These are phyloP conservation scores for Gremmenia infestans DNA, from an alignment of 2,329 filamentous ascomycete genomes.

Conservation along the genomic window DNA sequence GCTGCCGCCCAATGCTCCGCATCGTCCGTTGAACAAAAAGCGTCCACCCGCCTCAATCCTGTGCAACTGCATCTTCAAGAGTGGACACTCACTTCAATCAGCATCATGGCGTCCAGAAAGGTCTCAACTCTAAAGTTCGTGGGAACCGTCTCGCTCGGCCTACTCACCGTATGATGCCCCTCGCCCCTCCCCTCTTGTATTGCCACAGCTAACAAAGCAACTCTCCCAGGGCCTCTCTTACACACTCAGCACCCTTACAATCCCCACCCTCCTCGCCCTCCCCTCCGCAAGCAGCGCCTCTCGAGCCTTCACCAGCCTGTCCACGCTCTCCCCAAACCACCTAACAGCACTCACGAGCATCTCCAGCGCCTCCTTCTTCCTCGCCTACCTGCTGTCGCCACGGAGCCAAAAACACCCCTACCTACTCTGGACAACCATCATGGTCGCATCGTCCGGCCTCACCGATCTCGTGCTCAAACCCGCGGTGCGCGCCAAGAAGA, in stretches of 20 bases:
- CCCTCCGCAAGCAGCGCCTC: slow-evolving; percentile 68
- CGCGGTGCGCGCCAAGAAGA: slow-evolving; percentile 4
- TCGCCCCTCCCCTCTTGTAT: neutral
- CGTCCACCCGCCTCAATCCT: neutral
- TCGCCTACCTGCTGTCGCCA: slow-evolving; percentile 75
- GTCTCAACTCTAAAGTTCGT: slow-evolving; percentile 86
- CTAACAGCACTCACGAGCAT: slow-evolving; percentile 63
- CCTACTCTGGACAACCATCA: slow-evolving; percentile 75
- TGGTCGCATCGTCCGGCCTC: slow-evolving; percentile 51
- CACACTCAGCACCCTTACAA: slow-evolving; percentile 69
- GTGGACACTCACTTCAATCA: neutral
- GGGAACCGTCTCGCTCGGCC: slow-evolving; percentile 81
- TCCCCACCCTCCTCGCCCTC: slow-evolving; percentile 76
- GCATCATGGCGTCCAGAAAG: slow-evolving; percentile 58
- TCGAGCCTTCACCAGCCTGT: slow-evolving; percentile 65
- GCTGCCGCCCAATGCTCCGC: neutral
- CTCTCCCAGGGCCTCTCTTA: slow-evolving; percentile 74
- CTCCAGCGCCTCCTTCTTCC: slow-evolving; percentile 65
- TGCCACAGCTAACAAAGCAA: neutral
- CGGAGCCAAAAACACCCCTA: slow-evolving; percentile 77
- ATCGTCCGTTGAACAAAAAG: neutral
- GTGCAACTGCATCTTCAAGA: slow-evolving; percentile 5
- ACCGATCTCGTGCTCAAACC: slow-evolving; percentile 31
- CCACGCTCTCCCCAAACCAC: slow-evolving; percentile 57
- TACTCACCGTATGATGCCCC: slow-evolving; percentile 65